Base-by-base conservation (phyloP, 495 filamentous ascomycete genomes). In the Thermothielavioides terrestris region DNA sequence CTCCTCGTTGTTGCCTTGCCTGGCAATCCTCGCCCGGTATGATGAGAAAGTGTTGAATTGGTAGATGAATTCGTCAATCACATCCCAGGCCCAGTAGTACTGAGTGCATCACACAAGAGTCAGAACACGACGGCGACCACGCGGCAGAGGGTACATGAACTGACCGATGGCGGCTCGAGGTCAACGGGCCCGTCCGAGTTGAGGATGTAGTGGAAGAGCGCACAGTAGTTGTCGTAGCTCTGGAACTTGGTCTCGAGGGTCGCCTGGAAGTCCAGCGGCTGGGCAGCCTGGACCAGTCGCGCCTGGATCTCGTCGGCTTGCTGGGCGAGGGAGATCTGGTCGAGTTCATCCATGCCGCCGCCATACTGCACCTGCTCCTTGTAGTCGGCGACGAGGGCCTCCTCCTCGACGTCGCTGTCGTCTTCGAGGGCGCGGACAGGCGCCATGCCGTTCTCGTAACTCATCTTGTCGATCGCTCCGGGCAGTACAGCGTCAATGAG, bases 31-130 rank as follows among this genome's bases (percentile, higher is more conserved):
- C 57, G 92, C 87, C 58, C 92, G 84, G 78, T 96, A 95, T 45
- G 87, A 84, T 68, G 89, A 97, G 76, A 97, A 98, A 31, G 88
- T 94, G 76, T 98, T 96, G 77, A 98, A 98, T 69, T 98, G 92
- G 77, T 98, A 98, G 71, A 98, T 97, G 74, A 98, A 98, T 65
- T 98, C 92, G 63, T 98, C 92, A 69, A 98, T 97, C 52, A 96
- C 94, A 72, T 98, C 92, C 92, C 94, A 98, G 15, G 92, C 94
- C 92, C 92, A 98, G 74, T 89, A 95, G 71, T 95, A 90, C 92
- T 98, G n/a, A n/a, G n/a, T n/a, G n/a, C n/a, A n/a, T n/a, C n/a
- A n/a, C n/a, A n/a, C n/a, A n/a, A n/a, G n/a, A n/a, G n/a, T n/a
- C n/a, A n/a, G 25, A 10, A 46, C 25, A 17, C 8, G 11, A 31